Base-by-base conservation (phyloP, 2,329 filamentous ascomycete genomes). In the Seiridium unicorne region DNA sequence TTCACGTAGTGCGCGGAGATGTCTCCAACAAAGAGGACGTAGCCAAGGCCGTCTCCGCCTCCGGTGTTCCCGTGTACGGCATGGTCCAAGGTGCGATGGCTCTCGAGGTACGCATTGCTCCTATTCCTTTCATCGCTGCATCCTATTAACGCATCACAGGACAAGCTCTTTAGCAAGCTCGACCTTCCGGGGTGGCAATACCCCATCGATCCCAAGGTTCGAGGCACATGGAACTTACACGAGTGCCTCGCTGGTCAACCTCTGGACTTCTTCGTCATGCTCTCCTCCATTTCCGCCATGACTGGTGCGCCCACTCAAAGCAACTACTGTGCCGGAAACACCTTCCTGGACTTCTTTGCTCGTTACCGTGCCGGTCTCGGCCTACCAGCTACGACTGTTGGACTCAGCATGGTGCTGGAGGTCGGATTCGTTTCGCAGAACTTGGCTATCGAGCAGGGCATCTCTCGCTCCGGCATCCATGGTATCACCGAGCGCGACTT, bases 181-280 rank as follows among this genome's bases (percentile, higher is more conserved):
- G 70, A 66, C 2, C 60, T 70, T 9, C 61, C 73, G 1, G 66
- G 76, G n/a, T 81, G 76, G 75, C 61, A 68, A 3, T 62, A 64
- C 1, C 66, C 72, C 3, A 64, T 77, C 2, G 62, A 62, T 2
- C 76, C 77, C 3, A 82, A 82, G 64, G 71, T 77, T 1, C 57
- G 69, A 8, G 79, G 77, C 4, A 77, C 76, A 4, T 75, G 72
- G 73, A 81, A 82, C 57, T 67, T 81, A 5, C 75, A 81, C 62
- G 55, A 71, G 5, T 34, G 57, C 13, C 44, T 64, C 11, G 34
- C 35, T 6, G 46, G 57, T 7, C 8, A 63, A 5, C 57, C 62
- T 2, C 61, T 73, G 6, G 72, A 74, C 58, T 70, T 74, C 62
- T 74, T 74, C 61, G 58, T 73, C 51, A 56, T 70, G 54, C 64